Percentiles rank a stretch among this genome's conserved stretches.
These are phyloP conservation scores for Colletotrichum tropicale DNA, from an alignment of 2,329 filamentous ascomycete genomes.

Conservation along the genomic window DNA sequence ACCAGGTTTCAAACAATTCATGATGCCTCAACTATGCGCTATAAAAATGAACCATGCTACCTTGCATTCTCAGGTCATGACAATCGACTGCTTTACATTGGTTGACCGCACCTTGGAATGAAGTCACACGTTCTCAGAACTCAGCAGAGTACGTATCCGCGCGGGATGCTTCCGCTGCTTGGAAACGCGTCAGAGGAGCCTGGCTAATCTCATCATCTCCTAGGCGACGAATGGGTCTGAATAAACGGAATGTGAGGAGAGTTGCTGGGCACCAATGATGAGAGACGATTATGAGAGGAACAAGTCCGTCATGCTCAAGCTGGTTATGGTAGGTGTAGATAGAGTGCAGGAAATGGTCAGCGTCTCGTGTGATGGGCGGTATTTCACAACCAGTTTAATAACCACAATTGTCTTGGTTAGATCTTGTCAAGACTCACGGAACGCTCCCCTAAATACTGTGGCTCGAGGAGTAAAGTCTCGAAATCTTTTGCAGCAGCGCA, in stretches of 20 bases:
- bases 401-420: accelerated
- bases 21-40: neutral
- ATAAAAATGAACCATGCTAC: neutral
- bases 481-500: neutral
- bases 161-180: neutral
- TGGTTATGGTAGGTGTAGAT: neutral
- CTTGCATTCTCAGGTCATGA: accelerated
- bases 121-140: neutral
- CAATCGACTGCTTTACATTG: accelerated
- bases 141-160: accelerated
- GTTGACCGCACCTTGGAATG: neutral
- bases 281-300: neutral
- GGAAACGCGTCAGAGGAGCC: accelerated
- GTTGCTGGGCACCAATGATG: accelerated
- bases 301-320: neutral
- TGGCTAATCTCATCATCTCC: accelerated
- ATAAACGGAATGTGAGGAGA: neutral
- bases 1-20: accelerated
- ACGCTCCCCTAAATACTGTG: neutral
- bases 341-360: neutral
- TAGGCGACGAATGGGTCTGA: accelerated
- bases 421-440: neutral
- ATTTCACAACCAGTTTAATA: accelerated
- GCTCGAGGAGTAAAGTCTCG: neutral
- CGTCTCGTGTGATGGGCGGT: accelerated